Base-by-base conservation (phyloP, 495 filamentous ascomycete genomes). In the Pyrenula massariospora region DNA sequence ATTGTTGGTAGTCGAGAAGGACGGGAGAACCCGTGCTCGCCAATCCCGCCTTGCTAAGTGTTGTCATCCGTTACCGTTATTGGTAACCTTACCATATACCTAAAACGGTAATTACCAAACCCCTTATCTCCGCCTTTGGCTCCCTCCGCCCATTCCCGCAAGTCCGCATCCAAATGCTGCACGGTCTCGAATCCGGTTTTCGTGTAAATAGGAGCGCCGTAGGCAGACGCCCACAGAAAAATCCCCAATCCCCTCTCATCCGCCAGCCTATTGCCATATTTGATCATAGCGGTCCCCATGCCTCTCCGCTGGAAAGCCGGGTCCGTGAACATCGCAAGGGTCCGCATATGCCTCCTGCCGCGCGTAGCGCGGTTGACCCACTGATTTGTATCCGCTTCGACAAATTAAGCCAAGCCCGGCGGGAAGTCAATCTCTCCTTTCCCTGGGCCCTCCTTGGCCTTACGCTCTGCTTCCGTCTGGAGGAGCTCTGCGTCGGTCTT, bases 221-320 rank as follows among this genome's bases (percentile, higher is more conserved):
- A 19, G 25, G 54, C 25, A 12, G 21, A 47, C 2, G 55, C 55
- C 47, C 57, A 56, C 15, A 59, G 15, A 22, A 24, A 50, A 24
- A 25, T 50, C 50, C 23, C 19, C 19, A 59, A n/a, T n/a, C 67
- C 63, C 20, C 68, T 60, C 31, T 60, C 48, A 59, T 75, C 70
- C 0, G 75, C 73, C 47, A 66, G 57, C 19, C 71, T 62, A 48
- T 76, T 73, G 1, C 77, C 78, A 77, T 77, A 83, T 20, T 64
- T 24, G 2, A 79, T 65, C 0, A 82, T 70, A 60, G 74, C 70
- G 1, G 67, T 66, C 10, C 74, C 79, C 0, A 79, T 79, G 2
- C 80, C 80, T 24, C 71, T 64, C 15, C 70, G 59, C 56, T 73
- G 70, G 54, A 74, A 75, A 20, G 71, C 68, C 2, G 76, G 78